phyloP scores from a whole-genome alignment of 1,284 basidiomycete genomes.

The Cryptococcus sp. region DNA sequence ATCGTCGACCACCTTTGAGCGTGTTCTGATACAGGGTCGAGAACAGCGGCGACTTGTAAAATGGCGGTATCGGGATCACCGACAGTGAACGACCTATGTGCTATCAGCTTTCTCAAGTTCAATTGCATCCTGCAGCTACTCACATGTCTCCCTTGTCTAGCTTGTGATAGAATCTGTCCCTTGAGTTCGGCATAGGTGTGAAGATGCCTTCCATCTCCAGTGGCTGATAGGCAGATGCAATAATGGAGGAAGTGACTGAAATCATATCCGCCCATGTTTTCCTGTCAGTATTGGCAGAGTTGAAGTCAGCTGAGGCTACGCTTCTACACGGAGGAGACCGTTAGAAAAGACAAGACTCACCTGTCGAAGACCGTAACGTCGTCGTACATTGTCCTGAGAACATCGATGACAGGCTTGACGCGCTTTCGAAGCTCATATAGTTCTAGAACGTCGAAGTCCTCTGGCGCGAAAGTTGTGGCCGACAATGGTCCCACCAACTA shows the following conservation, averaged over 20 bases:
- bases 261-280: conserved; percentile 63
- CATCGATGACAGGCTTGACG: conserved; percentile 66
- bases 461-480: conserved; percentile 61
- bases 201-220: conserved; percentile 73
- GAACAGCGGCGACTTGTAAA: conserved; percentile 70
- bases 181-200: conserved; percentile 60
- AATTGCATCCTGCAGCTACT: conserved; percentile 27
- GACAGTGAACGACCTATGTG: conserved; percentile 64
- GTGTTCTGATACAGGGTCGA: conserved; percentile 82
- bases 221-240: conserved; percentile 65
- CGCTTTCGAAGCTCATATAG: conserved; percentile 72
- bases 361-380: conserved; percentile 56
- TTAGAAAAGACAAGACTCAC: conserved; percentile 36
- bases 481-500: conserved; percentile 69
- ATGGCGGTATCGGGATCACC: conserved; percentile 70
- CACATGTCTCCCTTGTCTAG: conserved; percentile 68
- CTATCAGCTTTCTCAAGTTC: neutral
- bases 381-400: conserved; percentile 62
- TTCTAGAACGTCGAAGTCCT: conserved; percentile 70
- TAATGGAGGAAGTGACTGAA: conserved; percentile 67
- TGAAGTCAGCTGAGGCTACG: too few species aligned
- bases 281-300: conserved; percentile 47
- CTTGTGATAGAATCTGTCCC: conserved; percentile 61
- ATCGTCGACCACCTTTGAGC: conserved; percentile 84
- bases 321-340: too few species aligned